Evolutionary conservation across 2,329 filamentous ascomycete species (phyloP).

Genomic region (Chalaropsis ovoidea): DNA sequence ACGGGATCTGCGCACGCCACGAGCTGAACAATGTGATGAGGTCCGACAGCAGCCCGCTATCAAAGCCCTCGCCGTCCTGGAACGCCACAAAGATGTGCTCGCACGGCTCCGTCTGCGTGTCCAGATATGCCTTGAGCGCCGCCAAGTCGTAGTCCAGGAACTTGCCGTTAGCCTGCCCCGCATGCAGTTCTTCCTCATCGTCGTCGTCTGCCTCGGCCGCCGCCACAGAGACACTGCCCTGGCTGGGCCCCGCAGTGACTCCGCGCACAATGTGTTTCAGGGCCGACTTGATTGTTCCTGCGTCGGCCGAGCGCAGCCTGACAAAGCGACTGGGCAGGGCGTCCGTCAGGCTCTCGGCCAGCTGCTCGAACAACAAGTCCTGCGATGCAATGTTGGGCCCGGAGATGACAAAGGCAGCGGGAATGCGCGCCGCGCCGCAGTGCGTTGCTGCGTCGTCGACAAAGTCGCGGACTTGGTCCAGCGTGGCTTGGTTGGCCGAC

Average conservation of each 20-base stretch:
- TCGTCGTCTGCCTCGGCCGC: slow-evolving; percentile 38
- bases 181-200: slow-evolving; percentile 31
- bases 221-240: slow-evolving; percentile 32
- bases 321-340: slow-evolving; percentile 49
- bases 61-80: slow-evolving; percentile 75
- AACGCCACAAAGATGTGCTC: slow-evolving; percentile 60
- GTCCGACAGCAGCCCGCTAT: slow-evolving; percentile 60
- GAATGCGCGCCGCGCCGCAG: slow-evolving; percentile 35
- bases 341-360: slow-evolving; percentile 47
- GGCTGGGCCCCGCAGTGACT: slow-evolving; percentile 37
- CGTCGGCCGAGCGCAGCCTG: slow-evolving; percentile 58
- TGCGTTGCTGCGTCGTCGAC: slow-evolving; percentile 32
- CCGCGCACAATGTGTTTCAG: slow-evolving; percentile 65
- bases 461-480: slow-evolving; percentile 50
- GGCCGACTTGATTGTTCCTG: slow-evolving; percentile 59
- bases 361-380: slow-evolving; percentile 60
- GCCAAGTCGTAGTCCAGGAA: slow-evolving; percentile 72
- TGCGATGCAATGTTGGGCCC: slow-evolving; percentile 71
- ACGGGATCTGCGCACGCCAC: slow-evolving; percentile 67
- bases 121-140: slow-evolving; percentile 52
- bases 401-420: slow-evolving; percentile 62
- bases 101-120: slow-evolving; percentile 36
- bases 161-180: slow-evolving; percentile 32
- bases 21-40: slow-evolving; percentile 54
- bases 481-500: slow-evolving; percentile 50